These are phyloP conservation scores for Solanum chacoense DNA, from an alignment of 305 asterid genomes.

Conservation along the genomic window DNA sequence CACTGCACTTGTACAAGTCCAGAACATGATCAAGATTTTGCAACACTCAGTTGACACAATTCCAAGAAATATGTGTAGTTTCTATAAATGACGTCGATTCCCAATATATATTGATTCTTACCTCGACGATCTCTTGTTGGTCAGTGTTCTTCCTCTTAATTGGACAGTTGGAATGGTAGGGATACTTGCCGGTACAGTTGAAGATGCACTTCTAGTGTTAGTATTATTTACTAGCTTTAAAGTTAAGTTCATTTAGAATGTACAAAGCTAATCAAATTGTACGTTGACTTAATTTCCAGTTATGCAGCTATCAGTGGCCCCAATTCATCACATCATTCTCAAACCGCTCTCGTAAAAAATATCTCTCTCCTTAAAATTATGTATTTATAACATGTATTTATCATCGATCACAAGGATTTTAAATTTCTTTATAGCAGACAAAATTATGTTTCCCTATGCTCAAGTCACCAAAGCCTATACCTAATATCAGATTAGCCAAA, in stretches of 20 bases:
- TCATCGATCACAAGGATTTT: not conserved
- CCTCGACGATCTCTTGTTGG: not conserved
- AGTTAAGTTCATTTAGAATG: not conserved
- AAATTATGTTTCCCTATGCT: conserved; percentile 48
- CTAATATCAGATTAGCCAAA: conserved; percentile 56
- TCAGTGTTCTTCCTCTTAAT: conserved; percentile 79
- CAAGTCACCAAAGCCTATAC: conserved; percentile 31
- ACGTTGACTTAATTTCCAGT: conserved; percentile 19
- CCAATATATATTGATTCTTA: not conserved
- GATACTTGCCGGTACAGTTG: conserved; percentile 70
- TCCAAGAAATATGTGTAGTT: not conserved
- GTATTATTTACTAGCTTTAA: conserved; percentile 16
- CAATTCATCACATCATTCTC: conserved; percentile 19
- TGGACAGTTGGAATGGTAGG: conserved; percentile 94
- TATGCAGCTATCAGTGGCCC: conserved; percentile 77
- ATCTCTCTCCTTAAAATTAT: not conserved
- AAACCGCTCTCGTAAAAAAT: conserved; percentile 23
- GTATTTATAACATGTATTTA: not conserved
- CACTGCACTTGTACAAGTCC: not conserved
- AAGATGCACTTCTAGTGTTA: conserved; percentile 77
- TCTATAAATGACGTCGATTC: not conserved
- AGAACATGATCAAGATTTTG: not conserved
- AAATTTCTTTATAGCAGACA: conserved; percentile 35
- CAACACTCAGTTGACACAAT: not conserved
- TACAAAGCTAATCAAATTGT: not conserved